Conservation (phyloP, 176 grass and related monocot species). For the Aegilops speltoides region DNA sequence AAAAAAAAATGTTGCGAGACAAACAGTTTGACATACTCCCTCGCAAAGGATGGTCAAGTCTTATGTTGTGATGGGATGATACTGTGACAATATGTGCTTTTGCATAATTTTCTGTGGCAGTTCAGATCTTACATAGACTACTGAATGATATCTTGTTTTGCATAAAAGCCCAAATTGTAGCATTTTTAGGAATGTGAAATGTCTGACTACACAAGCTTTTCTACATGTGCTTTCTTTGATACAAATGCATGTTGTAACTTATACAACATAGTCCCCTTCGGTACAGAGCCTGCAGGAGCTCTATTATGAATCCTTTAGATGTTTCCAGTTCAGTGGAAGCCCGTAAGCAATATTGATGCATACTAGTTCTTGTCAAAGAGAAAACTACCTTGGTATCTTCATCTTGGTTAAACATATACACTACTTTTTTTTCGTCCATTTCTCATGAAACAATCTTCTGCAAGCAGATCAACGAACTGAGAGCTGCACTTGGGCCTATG, state of each 20-base stretch:
- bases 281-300: background rate
- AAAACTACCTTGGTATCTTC: background rate
- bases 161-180: background rate
- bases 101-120: background rate
- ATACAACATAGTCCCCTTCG: background rate
- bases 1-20: background rate
- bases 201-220: background rate
- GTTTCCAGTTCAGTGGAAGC: background rate
- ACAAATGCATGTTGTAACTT: background rate
- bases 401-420: background rate
- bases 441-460: conserved; percentile 17
- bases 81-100: background rate
- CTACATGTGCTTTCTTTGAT: background rate
- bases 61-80: background rate
- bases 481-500: conserved; percentile 53
- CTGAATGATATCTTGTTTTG: background rate
- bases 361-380: background rate
- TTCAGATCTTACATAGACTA: background rate
- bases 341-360: background rate
- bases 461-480: conserved; percentile 68
- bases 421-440: background rate
- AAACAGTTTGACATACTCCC: background rate
- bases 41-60: background rate
- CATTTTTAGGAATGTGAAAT: background rate
- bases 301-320: background rate